A percentile compares a stretch with the other conserved stretches of the same genome.
phyloP scores from a whole-genome alignment of 148 eudicot genomes.

The Rhododendron williamsianum region DNA sequence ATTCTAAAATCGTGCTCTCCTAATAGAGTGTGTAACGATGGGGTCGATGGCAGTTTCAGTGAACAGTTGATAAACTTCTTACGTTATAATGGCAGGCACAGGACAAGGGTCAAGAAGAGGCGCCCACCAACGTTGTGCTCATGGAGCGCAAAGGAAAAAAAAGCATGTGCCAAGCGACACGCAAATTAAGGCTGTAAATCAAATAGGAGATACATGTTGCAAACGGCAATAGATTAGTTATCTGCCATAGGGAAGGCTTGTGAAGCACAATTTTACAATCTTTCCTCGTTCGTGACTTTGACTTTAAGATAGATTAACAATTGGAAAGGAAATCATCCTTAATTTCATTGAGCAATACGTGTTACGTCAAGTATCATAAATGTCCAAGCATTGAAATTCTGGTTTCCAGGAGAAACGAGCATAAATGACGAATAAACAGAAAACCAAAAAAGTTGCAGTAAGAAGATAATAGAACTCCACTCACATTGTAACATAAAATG shows the following conservation, averaged over 20 bases:
- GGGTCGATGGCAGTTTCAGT: background rate
- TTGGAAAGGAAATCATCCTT: background rate
- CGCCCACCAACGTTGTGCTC: conserved; percentile 18
- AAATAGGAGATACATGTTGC: background rate
- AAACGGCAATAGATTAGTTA: background rate
- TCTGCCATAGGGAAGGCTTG: background rate
- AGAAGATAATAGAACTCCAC: background rate
- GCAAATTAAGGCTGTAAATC: conserved; percentile 2
- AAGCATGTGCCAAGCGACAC: conserved; percentile 11
- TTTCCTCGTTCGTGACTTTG: no score
- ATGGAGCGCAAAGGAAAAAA: conserved; percentile 17
- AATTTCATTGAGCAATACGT: background rate
- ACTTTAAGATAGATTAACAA: background rate
- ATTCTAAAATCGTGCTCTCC: conserved; percentile 2
- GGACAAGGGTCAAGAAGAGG: conserved; percentile 17
- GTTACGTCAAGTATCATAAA: background rate
- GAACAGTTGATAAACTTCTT: background rate
- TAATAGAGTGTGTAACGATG: background rate
- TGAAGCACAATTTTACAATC: no score
- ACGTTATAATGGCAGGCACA: conserved; percentile 17
- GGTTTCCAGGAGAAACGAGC: background rate
- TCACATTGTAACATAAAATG: background rate
- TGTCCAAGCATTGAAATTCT: background rate
- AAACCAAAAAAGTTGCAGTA: background rate
- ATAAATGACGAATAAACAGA: background rate